Conservation (phyloP, 768 basidiomycete genomes). For the Tephrocybe rancida region DNA sequence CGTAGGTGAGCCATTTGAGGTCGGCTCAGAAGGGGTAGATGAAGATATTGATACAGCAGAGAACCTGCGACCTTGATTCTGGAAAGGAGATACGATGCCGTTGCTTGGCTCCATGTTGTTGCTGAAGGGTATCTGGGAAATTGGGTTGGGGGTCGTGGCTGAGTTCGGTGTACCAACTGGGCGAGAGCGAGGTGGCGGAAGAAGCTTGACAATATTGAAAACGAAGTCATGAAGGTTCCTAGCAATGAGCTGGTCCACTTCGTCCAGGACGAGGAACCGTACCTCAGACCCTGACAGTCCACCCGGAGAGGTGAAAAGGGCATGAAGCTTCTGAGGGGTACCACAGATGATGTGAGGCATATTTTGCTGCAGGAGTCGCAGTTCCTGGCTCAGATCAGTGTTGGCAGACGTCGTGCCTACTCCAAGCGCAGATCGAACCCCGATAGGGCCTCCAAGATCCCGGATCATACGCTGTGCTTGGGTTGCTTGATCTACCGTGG, state of each 20-base stretch:
- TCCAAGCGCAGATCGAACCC: slow-evolving; percentile 87
- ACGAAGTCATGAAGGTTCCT: slow-evolving; percentile 96
- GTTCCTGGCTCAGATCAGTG: slow-evolving; percentile 71
- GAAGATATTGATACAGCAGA: slow-evolving; percentile 56
- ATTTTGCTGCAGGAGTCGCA: slow-evolving; percentile 84
- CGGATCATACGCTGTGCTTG: slow-evolving; percentile 96
- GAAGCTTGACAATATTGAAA: slow-evolving; percentile 87
- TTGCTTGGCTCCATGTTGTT: slow-evolving; percentile 47
- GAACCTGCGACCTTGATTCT: slow-evolving; percentile 53
- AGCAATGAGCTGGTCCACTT: slow-evolving; percentile 97
- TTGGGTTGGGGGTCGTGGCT: slow-evolving; percentile 31
- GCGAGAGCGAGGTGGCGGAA: slow-evolving; percentile 86
- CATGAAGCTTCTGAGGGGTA: slow-evolving; percentile 94
- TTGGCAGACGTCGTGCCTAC: slow-evolving; percentile 73
- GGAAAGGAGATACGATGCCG: slow-evolving; percentile 37
- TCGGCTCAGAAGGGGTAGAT: slow-evolving; percentile 39
- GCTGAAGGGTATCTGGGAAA: slow-evolving; percentile 44
- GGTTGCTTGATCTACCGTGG: slow-evolving; percentile 97
- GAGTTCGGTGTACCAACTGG: slow-evolving; percentile 47
- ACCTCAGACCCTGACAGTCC: slow-evolving; percentile 84
- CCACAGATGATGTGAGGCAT: slow-evolving; percentile 96
- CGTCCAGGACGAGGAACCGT: slow-evolving; percentile 92
- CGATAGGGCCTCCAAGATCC: slow-evolving; percentile 91
- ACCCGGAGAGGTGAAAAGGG: slow-evolving; percentile 81
- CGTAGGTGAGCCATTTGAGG: slow-evolving; percentile 30